phyloP scores from a whole-genome alignment of 768 basidiomycete species.

The Harrya chromipes region DNA sequence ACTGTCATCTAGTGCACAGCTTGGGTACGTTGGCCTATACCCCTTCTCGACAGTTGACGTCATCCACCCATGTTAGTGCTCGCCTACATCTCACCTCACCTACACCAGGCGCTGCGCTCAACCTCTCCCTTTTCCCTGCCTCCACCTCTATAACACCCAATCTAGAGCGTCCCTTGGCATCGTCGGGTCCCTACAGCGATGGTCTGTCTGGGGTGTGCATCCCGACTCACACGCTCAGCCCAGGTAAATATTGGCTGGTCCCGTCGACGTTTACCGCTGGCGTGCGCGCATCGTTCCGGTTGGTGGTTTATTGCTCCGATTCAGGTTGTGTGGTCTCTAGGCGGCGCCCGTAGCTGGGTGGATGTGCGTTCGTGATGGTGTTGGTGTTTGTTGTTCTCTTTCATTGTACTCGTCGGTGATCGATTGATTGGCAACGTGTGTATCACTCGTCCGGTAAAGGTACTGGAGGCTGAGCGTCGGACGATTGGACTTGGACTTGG shows the following conservation, averaged over 20 bases:
- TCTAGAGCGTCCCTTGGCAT: slow-evolving; percentile 46
- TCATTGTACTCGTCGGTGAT: too few species aligned
- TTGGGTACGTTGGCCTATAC: slow-evolving; percentile 52
- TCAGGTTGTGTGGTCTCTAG: slow-evolving; percentile 24
- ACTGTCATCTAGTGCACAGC: slow-evolving; percentile 47
- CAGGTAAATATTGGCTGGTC: slow-evolving; percentile 68
- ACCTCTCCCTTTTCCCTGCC: slow-evolving; percentile 54
- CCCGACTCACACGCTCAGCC: slow-evolving; percentile 44
- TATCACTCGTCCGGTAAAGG: too few species aligned
- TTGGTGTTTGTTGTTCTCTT: too few species aligned
- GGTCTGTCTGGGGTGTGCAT: slow-evolving; percentile 68
- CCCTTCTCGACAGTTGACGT: neutral
- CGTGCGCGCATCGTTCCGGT: slow-evolving; percentile 50
- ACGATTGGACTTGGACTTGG: neutral
- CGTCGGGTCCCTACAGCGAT: slow-evolving; percentile 82
- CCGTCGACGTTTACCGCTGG: slow-evolving; percentile 73
- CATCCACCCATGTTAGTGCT: slow-evolving; percentile 41
- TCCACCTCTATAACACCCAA: slow-evolving; percentile 5
- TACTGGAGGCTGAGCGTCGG: neutral
- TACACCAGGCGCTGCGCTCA: slow-evolving; percentile 46
- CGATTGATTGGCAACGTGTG: neutral
- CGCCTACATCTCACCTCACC: slow-evolving; percentile 60
- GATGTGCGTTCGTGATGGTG: too few species aligned
- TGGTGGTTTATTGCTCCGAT: slow-evolving; percentile 57
- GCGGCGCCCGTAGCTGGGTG: neutral